Evolutionary conservation across 1,139 yeast species (phyloP).

Genomic region (Pichia sp.): DNA sequence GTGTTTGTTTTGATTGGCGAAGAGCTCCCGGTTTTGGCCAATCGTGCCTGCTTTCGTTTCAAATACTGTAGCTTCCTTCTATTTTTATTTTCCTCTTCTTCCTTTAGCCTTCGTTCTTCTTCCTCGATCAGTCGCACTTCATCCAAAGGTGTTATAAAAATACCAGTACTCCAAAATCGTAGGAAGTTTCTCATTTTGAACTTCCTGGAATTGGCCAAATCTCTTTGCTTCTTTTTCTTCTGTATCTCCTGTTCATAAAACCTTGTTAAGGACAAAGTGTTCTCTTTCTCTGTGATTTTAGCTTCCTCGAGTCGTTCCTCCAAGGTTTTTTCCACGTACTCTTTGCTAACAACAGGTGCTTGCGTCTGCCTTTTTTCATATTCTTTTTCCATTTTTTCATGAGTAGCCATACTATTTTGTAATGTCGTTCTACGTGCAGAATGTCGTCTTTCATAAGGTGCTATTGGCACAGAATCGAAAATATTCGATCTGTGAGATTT

Average conservation of each 20-base stretch:
- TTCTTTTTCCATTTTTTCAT: conserved; percentile 65
- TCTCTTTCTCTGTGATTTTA: conserved; percentile 73
- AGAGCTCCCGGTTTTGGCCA: conserved; percentile 4
- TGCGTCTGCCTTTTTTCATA: conserved; percentile 58
- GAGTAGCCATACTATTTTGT: conserved; percentile 71
- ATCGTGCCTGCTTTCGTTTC: conserved; percentile 30
- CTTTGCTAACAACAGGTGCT: conserved; percentile 33
- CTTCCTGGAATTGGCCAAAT: conserved; percentile 62
- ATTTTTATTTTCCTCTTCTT: conserved; percentile 33
- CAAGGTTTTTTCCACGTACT: conserved; percentile 63
- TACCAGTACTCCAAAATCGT: conserved; percentile 43
- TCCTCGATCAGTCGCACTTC: conserved; percentile 49
- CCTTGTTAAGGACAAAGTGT: conserved; percentile 64
- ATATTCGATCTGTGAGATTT: conserved; percentile 22
- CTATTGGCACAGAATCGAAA: conserved; percentile 31
- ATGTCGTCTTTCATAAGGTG: conserved; percentile 55
- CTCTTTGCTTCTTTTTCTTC: conserved; percentile 73
- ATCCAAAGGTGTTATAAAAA: conserved; percentile 45
- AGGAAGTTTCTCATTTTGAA: conserved; percentile 54
- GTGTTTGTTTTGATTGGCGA: background rate
- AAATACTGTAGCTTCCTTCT: conserved; percentile 40
- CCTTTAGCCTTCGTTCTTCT: conserved; percentile 28
- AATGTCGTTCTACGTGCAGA: conserved; percentile 79
- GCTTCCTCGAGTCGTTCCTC: conserved; percentile 86
- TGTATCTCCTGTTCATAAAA: conserved; percentile 83